Conservation (phyloP, 225 moss, liverwort and hornwort genomes). For the Marchantia paleacea region DNA sequence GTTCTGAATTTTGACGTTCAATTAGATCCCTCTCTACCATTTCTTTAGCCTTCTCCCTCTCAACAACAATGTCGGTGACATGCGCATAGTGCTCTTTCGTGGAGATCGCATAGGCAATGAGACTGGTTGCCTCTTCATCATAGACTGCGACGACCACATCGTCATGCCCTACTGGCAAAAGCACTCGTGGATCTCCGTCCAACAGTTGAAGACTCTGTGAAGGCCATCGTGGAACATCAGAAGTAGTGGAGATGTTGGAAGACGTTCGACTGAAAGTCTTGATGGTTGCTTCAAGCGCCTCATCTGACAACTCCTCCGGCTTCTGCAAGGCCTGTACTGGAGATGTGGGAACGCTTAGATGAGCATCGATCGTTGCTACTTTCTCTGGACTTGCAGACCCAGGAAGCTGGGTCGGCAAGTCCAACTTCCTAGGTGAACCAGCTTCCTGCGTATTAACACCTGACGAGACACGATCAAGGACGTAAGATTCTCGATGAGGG, state of each 20-base stretch:
- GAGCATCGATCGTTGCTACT: conserved; percentile 22
- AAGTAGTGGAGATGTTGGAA: conserved; percentile 53
- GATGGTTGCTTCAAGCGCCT: conserved; percentile 42
- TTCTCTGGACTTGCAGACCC: conserved; percentile 10
- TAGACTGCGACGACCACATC: conserved; percentile 64
- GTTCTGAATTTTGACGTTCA: conserved; percentile 28
- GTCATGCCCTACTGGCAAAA: conserved; percentile 59
- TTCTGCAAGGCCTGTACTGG: conserved; percentile 44
- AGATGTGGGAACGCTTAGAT: conserved; percentile 35
- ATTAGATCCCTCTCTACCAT: conserved; percentile 49
- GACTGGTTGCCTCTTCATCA: conserved; percentile 86
- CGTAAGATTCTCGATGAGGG: not conserved
- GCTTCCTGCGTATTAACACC: conserved; percentile 16
- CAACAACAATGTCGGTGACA: conserved; percentile 53
- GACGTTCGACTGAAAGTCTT: conserved; percentile 53
- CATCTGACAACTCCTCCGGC: conserved; percentile 30
- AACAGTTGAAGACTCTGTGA: conserved; percentile 41
- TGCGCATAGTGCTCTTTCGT: conserved; percentile 71
- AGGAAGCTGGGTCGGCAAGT: not conserved
- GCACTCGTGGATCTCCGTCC: conserved; percentile 64
- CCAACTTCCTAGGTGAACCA: not conserved
- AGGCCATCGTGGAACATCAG: conserved; percentile 36
- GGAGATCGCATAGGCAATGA: conserved; percentile 83
- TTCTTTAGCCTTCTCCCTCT: conserved; percentile 64
- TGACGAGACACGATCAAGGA: not conserved